phyloP scores from a whole-genome alignment of 1,284 basidiomycete species.

The Austroboletus niveus region DNA sequence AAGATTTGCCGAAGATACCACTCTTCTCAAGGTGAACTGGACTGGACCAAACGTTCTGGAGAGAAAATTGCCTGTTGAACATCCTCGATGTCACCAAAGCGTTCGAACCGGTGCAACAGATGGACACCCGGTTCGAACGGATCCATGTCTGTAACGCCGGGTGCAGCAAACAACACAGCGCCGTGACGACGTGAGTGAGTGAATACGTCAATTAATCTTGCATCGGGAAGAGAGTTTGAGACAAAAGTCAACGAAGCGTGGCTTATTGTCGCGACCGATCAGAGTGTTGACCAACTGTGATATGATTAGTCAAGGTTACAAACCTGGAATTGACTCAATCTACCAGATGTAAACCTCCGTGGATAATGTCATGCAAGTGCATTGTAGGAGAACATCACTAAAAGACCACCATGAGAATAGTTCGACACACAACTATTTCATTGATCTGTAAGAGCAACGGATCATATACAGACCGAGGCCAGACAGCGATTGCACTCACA shows the following conservation, averaged over 20 bases:
- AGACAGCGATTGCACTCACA: not conserved
- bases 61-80: not conserved
- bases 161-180: too few species aligned
- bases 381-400: not conserved
- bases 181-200: too few species aligned
- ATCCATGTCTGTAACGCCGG: not conserved
- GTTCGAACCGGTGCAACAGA: not conserved
- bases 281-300: slow-evolving; percentile 4
- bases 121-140: not conserved
- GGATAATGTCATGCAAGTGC: slow-evolving; percentile 1
- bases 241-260: not conserved
- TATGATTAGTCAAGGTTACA: not conserved
- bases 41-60: not conserved
- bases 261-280: not conserved
- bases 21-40: too few species aligned
- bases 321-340: not conserved
- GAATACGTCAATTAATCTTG: too few species aligned
- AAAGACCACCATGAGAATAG: too few species aligned
- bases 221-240: not conserved
- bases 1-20: too few species aligned
- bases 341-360: slow-evolving; percentile 2
- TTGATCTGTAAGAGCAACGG: not conserved
- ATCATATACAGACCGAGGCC: not conserved
- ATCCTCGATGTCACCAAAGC: not conserved
- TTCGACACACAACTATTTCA: not conserved